Percentiles rank a stretch among this genome's conserved stretches.
Evolutionary conservation across 1,139 yeast genomes (phyloP).

Genomic region (Lodderomyces oxycetoniae): DNA sequence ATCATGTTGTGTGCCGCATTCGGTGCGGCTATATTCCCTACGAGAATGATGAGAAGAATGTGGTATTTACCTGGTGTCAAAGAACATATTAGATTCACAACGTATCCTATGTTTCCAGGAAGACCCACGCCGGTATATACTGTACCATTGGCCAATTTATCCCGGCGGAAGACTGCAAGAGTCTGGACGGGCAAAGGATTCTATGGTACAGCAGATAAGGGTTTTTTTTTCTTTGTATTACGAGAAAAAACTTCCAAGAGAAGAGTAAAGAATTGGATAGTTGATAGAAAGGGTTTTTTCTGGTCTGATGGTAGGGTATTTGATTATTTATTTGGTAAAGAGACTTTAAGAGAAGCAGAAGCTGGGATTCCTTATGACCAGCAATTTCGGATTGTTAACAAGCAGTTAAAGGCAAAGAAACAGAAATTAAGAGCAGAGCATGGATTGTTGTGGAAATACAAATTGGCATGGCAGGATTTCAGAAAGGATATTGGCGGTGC

Average conservation of each 20-base stretch:
- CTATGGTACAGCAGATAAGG: constrained; percentile 75
- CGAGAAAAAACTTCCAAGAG: constrained; percentile 44
- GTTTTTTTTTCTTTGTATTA: constrained; percentile 68
- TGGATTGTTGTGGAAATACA: constrained; percentile 40
- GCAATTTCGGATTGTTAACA: constrained; percentile 39
- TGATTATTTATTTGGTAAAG: constrained; percentile 76
- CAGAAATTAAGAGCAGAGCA: constrained; percentile 34
- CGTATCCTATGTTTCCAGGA: constrained; percentile 75
- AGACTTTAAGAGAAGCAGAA: constrained; percentile 69
- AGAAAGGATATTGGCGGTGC: constrained; percentile 28
- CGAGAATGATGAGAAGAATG: constrained; percentile 67
- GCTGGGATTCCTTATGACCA: constrained; percentile 68
- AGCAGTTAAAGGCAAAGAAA: constrained; percentile 38
- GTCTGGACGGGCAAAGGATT: constrained; percentile 85
- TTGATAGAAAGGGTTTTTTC: constrained; percentile 79
- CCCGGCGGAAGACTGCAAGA: constrained; percentile 57
- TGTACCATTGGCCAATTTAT: constrained; percentile 53
- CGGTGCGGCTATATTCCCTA: constrained; percentile 51
- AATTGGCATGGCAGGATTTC: constrained; percentile 34
- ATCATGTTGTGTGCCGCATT: constrained; percentile 39
- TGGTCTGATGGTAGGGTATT: constrained; percentile 91
- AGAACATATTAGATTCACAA: constrained; percentile 57
- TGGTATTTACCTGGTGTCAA: constrained; percentile 62
- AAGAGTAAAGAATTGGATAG: constrained; percentile 59
- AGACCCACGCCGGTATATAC: constrained; percentile 72